These are phyloP conservation scores for Hygrocybe punicea DNA, from an alignment of 768 basidiomycete genomes.

Conservation along the genomic window DNA sequence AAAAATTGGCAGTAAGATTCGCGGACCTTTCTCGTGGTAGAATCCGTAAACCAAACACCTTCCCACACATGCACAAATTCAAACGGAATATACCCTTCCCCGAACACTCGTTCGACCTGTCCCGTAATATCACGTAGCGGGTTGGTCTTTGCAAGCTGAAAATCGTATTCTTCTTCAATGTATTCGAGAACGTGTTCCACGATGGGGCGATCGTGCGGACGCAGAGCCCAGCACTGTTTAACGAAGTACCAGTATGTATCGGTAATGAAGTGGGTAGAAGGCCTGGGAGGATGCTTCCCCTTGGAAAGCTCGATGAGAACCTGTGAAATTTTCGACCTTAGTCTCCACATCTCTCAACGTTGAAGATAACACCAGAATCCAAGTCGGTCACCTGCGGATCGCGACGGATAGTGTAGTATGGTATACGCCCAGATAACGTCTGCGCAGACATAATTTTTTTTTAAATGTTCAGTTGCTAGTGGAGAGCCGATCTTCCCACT, in stretches of 20 bases:
- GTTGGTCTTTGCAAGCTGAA: neutral
- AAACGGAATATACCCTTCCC: neutral
- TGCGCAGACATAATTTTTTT: neutral
- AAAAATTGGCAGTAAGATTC: neutral
- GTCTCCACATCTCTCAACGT: neutral
- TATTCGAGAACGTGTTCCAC: conserved; percentile 4
- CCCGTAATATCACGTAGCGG: neutral
- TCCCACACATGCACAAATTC: neutral
- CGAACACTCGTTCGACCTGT: neutral
- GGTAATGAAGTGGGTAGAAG: neutral
- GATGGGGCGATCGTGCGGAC: conserved; percentile 7
- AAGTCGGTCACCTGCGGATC: neutral
- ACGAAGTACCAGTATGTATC: conserved; percentile 11
- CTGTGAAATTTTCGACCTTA: neutral
- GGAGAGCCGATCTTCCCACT: neutral
- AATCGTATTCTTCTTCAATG: conserved; percentile 2
- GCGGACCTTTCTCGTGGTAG: neutral
- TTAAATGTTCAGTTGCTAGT: neutral
- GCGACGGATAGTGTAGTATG: conserved; percentile 5
- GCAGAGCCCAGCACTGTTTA: conserved; percentile 5
- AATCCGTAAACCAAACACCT: neutral
- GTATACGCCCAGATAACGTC: conserved; percentile 9
- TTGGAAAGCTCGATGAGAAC: conserved; percentile 7
- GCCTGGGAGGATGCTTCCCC: conserved; percentile 6
- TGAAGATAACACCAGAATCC: neutral